Evolutionary conservation across 2,329 filamentous ascomycete genomes (phyloP).

Genomic region (Pleurostoma richardsiae): DNA sequence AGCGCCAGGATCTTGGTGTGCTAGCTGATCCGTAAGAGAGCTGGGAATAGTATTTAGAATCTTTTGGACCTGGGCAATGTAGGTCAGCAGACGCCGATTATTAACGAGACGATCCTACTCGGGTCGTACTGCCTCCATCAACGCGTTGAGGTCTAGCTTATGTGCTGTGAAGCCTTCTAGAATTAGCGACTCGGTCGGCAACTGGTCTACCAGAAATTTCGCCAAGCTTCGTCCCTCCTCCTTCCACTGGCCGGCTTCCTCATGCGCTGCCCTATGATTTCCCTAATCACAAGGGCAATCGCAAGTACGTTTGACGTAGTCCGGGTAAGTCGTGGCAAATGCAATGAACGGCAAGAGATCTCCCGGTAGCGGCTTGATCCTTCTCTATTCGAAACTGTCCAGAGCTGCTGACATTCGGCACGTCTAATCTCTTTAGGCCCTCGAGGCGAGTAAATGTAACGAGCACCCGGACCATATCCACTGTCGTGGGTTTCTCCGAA

Average conservation of each 20-base stretch:
- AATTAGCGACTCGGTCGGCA: not conserved
- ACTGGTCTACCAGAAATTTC: not conserved
- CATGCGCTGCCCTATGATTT: too few species aligned
- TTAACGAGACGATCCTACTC: not conserved
- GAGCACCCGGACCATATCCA: not conserved
- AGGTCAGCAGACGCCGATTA: not conserved
- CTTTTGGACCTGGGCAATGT: not conserved
- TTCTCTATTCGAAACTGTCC: not conserved
- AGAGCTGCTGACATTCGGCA: not conserved
- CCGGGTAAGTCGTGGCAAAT: too few species aligned
- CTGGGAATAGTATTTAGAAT: not conserved
- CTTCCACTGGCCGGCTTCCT: not conserved
- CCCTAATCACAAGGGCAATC: too few species aligned
- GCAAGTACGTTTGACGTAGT: too few species aligned
- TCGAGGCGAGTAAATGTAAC: not conserved
- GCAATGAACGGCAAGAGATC: too few species aligned
- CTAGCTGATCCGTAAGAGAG: not conserved
- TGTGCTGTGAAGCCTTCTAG: not conserved
- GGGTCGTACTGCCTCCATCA: not conserved
- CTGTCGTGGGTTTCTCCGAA: slow-evolving; percentile 10
- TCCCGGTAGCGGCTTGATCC: too few species aligned
- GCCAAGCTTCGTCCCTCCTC: not conserved
- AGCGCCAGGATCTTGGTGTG: not conserved
- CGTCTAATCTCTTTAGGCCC: not conserved
- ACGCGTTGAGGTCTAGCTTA: not conserved